Conservation (phyloP, 139 green algal species). For the Asterochloris sp. region DNA sequence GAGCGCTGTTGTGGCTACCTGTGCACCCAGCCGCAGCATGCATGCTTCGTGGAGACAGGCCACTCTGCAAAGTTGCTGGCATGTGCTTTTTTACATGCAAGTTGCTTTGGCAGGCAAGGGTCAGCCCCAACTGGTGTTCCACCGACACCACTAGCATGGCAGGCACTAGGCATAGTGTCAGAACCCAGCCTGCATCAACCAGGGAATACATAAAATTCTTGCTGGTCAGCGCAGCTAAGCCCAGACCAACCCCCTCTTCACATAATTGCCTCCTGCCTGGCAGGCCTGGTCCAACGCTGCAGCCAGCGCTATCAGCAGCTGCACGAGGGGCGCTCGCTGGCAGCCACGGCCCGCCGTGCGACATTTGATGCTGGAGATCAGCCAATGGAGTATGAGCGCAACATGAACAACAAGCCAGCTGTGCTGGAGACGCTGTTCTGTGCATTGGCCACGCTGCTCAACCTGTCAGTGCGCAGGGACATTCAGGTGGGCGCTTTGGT, state of each 20-base stretch:
- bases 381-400: conserved; percentile 39
- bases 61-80: too few relatives aligned
- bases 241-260: too few relatives aligned
- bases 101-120: too few relatives aligned
- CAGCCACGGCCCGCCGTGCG: background rate
- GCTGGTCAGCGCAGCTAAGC: too few relatives aligned
- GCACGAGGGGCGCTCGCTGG: conserved; percentile 24
- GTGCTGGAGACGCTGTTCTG: conserved; percentile 52
- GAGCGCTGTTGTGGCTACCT: background rate
- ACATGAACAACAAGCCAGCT: conserved; percentile 51
- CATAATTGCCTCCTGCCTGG: background rate
- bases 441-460: conserved; percentile 57
- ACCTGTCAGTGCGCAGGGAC: conserved; percentile 50
- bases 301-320: conserved; percentile 24
- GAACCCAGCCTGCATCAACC: too few relatives aligned
- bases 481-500: conserved; percentile 37
- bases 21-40: too few relatives aligned
- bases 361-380: conserved; percentile 14
- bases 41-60: too few relatives aligned
- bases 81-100: too few relatives aligned
- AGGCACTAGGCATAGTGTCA: too few relatives aligned
- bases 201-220: too few relatives aligned
- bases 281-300: conserved; percentile 40
- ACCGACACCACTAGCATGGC: too few relatives aligned
- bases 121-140: too few relatives aligned